These are phyloP conservation scores for Cerioporus squamosus DNA, from an alignment of 1,284 basidiomycete species.

Conservation along the genomic window DNA sequence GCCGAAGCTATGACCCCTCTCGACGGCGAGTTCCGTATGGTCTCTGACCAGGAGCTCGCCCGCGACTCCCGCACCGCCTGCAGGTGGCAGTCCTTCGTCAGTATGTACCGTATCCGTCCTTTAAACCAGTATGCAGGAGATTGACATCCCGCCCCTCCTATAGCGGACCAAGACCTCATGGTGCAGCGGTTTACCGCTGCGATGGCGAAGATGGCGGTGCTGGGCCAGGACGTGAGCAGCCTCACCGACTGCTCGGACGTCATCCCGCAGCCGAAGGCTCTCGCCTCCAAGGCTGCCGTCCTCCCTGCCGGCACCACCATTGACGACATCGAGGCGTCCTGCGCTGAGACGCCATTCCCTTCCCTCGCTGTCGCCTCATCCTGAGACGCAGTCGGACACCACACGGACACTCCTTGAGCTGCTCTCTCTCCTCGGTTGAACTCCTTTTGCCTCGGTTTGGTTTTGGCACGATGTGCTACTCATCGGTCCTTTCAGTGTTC, in stretches of 20 bases:
- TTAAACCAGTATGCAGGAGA: neutral
- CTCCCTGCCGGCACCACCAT: conserved; percentile 37
- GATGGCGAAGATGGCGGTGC: conserved; percentile 32
- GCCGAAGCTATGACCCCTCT: conserved; percentile 36
- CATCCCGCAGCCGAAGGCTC: conserved; percentile 34
- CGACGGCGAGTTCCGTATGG: conserved; percentile 39
- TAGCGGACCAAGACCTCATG: conserved; percentile 32
- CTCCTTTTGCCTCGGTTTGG: too few species aligned
- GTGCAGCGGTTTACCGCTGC: conserved; percentile 27
- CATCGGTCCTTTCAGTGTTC: too few species aligned
- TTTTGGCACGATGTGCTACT: too few species aligned
- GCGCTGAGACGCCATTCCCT: conserved; percentile 35
- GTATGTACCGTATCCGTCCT: neutral
- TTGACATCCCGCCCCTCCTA: conserved; percentile 2
- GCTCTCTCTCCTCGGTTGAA: too few species aligned
- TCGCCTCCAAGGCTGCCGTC: conserved; percentile 18
- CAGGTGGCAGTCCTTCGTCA: conserved; percentile 40
- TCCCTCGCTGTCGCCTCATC: conserved; percentile 27
- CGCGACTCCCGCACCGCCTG: conserved; percentile 37
- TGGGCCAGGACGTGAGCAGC: conserved; percentile 32
- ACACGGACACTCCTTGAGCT: neutral
- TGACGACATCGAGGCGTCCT: conserved; percentile 35
- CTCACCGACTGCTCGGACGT: conserved; percentile 41
- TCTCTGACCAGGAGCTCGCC: conserved; percentile 36
- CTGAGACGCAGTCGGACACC: conserved; percentile 26